A percentile compares a stretch with the other conserved stretches of the same genome.
phyloP scores from a whole-genome alignment of 352 stramenopile species.

The Globisporangium alternatum region DNA sequence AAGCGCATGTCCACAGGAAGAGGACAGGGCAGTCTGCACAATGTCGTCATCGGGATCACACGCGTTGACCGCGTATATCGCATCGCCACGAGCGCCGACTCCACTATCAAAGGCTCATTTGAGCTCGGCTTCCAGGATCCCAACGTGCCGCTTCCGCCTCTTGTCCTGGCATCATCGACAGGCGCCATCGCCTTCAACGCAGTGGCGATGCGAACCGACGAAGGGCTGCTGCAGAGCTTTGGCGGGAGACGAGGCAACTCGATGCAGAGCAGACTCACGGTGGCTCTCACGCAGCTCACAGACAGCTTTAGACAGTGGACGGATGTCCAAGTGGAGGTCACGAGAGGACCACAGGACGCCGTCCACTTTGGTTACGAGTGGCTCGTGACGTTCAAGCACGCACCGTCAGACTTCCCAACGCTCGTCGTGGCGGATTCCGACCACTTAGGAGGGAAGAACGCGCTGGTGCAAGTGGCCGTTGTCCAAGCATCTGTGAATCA shows the following conservation, averaged over 20 bases:
- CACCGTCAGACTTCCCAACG: conserved; percentile 23
- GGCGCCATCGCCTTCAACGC: conserved; percentile 29
- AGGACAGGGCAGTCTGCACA: conserved; percentile 26
- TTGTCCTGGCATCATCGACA: conserved; percentile 11
- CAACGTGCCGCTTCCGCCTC: not conserved
- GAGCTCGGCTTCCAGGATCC: conserved; percentile 23
- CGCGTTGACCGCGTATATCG: conserved; percentile 28
- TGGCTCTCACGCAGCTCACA: conserved; percentile 12
- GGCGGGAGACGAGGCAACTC: conserved; percentile 30
- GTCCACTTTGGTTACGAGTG: conserved; percentile 17
- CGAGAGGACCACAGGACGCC: conserved; percentile 7
- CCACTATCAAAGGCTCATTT: conserved; percentile 23
- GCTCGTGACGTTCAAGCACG: conserved; percentile 29
- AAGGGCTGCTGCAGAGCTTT: conserved; percentile 21
- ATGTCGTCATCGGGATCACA: conserved; percentile 22
- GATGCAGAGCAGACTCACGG: conserved; percentile 23
- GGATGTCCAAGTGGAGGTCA: conserved; percentile 11
- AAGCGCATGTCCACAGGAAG: conserved; percentile 21
- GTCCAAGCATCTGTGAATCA: conserved; percentile 16
- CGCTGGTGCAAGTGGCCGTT: conserved; percentile 8
- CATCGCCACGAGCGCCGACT: conserved; percentile 9
- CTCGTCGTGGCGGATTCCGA: conserved; percentile 16
- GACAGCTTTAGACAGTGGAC: not conserved
- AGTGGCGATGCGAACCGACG: conserved; percentile 29
- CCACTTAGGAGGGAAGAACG: conserved; percentile 6